Conservation (phyloP, 2,329 filamentous ascomycete genomes). For the Trichoderma simmonsii region DNA sequence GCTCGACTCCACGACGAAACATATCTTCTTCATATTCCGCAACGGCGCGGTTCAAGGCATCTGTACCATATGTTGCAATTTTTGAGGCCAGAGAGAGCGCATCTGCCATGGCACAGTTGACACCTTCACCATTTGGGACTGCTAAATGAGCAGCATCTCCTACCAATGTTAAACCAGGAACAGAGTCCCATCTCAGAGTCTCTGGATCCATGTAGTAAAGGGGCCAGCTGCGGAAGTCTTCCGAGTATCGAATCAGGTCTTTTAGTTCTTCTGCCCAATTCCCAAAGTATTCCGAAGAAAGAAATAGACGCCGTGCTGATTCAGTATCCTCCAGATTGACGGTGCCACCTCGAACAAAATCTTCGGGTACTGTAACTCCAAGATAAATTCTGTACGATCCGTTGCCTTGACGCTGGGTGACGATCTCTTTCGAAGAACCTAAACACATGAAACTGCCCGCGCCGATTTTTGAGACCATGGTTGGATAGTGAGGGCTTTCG, state of each 20-base stretch:
- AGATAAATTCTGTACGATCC: constrained; percentile 5
- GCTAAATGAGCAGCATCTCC: constrained; percentile 12
- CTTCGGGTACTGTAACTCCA: neutral
- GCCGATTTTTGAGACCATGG: neutral
- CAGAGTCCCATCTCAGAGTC: neutral
- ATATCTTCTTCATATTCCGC: constrained; percentile 10
- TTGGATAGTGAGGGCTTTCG: neutral
- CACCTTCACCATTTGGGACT: constrained; percentile 9
- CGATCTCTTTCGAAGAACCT: neutral
- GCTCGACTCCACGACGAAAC: constrained; percentile 5
- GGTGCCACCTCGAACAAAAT: neutral
- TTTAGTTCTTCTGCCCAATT: constrained; percentile 4
- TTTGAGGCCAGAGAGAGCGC: neutral
- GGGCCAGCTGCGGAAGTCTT: constrained; percentile 8
- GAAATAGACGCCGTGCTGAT: neutral
- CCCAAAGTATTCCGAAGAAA: constrained; percentile 5
- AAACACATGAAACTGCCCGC: neutral
- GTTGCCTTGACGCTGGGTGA: constrained; percentile 1
- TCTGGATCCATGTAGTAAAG: constrained; percentile 8
- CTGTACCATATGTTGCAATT: neutral
- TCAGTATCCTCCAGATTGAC: neutral
- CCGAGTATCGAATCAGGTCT: constrained; percentile 1
- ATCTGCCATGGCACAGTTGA: constrained; percentile 11
- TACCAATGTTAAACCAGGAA: constrained; percentile 4
- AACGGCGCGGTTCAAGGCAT: neutral